A percentile compares a stretch with the other conserved stretches of the same genome.
Conservation (phyloP, 2,329 filamentous ascomycete species). For the Phyllosticta ampelicida region DNA sequence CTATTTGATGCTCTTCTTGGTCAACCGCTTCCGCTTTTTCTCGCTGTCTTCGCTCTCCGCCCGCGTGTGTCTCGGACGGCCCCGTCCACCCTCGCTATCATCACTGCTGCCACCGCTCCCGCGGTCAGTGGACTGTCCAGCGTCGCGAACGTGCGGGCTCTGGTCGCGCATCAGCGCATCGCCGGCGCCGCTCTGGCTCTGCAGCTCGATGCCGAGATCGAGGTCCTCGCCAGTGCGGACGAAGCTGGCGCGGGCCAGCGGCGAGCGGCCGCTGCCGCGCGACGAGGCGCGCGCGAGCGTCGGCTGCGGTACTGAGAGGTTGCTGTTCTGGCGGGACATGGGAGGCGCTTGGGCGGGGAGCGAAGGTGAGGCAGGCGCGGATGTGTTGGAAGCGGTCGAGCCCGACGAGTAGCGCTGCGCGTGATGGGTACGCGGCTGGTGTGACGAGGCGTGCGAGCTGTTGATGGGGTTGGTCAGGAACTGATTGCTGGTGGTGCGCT, state of each 20-base stretch:
- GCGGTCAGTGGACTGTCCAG: constrained; percentile 10
- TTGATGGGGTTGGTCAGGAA: not conserved
- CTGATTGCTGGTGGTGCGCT: not conserved
- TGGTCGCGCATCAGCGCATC: constrained; percentile 4
- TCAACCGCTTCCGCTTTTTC: constrained; percentile 23
- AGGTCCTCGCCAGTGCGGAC: constrained; percentile 24
- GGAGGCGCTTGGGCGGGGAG: not conserved
- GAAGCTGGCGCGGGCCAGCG: constrained; percentile 36
- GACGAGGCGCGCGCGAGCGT: not conserved
- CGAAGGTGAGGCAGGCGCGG: not conserved
- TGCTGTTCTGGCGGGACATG: not conserved
- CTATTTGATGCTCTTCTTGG: constrained; percentile 18
- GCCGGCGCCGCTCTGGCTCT: constrained; percentile 16
- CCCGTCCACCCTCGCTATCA: constrained; percentile 19
- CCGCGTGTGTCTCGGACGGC: constrained; percentile 16
- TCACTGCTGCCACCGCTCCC: constrained; percentile 24
- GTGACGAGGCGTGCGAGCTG: not conserved
- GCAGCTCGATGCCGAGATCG: constrained; percentile 24
- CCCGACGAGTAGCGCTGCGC: not conserved
- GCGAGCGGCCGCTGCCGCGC: constrained; percentile 31
- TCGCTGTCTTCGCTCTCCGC: constrained; percentile 25
- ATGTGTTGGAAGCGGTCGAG: not conserved
- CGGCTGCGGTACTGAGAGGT: not conserved
- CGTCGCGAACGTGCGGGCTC: not conserved
- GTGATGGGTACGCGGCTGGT: not conserved